phyloP scores from a whole-genome alignment of 2,329 filamentous ascomycete species.

The Tolypocladium ophioglossoides region DNA sequence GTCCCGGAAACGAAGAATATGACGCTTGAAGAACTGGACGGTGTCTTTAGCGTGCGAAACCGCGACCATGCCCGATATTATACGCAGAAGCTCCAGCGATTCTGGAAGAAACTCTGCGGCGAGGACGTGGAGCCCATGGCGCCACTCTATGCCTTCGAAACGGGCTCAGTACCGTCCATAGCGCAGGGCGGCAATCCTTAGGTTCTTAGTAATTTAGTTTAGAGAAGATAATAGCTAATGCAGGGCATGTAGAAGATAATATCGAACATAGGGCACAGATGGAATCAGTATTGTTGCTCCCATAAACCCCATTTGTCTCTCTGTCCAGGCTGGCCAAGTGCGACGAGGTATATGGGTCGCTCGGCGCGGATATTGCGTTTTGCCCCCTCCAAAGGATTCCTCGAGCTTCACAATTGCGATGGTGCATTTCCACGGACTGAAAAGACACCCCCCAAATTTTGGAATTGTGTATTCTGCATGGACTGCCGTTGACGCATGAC shows the following conservation, averaged over 20 bases:
- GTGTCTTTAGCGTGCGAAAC: constrained; percentile 20
- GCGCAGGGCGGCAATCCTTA: neutral
- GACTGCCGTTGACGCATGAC: neutral
- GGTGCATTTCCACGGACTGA: neutral
- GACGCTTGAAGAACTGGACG: constrained; percentile 23
- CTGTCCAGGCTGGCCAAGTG: neutral
- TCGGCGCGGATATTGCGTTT: neutral
- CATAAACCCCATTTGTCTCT: neutral
- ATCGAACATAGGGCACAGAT: too few species aligned
- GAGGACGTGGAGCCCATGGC: constrained; percentile 18
- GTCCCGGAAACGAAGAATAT: constrained; percentile 24
- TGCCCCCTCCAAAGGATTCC: too few species aligned
- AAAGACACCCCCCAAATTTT: neutral
- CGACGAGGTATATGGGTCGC: too few species aligned
- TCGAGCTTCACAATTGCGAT: neutral
- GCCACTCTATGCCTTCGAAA: constrained; percentile 13
- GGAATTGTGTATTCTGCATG: neutral
- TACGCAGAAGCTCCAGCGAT: constrained; percentile 19
- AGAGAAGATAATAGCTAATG: neutral
- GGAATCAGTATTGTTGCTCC: neutral
- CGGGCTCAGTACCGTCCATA: neutral
- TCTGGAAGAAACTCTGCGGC: constrained; percentile 17
- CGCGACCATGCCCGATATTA: constrained; percentile 20
- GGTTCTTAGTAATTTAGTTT: neutral
- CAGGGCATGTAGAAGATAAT: neutral